These are phyloP conservation scores for Sarcomyxa edulis DNA, from an alignment of 768 basidiomycete species.

Conservation along the genomic window DNA sequence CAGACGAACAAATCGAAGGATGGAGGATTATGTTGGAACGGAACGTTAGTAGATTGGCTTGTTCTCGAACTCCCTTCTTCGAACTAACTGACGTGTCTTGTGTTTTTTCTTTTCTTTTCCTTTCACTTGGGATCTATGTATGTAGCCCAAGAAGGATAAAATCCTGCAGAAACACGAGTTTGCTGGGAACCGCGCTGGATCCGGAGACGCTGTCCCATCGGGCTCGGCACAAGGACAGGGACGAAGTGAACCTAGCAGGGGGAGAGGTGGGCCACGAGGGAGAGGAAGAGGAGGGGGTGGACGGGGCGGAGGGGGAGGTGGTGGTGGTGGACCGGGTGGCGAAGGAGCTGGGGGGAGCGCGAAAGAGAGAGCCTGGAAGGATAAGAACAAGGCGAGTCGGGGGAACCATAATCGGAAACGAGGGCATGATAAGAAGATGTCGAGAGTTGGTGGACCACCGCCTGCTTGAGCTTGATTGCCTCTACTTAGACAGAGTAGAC, in stretches of 20 bases:
- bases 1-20: slow-evolving; percentile 86
- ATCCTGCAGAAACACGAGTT: slow-evolving; percentile 76
- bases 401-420: slow-evolving; percentile 74
- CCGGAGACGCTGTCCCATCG: slow-evolving; percentile 9
- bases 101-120: neutral
- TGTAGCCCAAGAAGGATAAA: slow-evolving; percentile 68
- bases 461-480: slow-evolving; percentile 9
- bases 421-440: slow-evolving; percentile 90
- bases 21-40: slow-evolving; percentile 89
- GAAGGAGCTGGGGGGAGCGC: slow-evolving; percentile 33
- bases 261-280: slow-evolving; percentile 32
- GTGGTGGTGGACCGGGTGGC: slow-evolving; percentile 28
- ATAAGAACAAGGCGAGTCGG: slow-evolving; percentile 69
- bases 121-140: neutral
- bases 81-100: neutral
- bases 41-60: slow-evolving; percentile 52
- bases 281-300: slow-evolving; percentile 32
- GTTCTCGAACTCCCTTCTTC: too few species aligned
- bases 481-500: too few species aligned
- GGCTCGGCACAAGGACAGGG: slow-evolving; percentile 20
- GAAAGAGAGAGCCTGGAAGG: slow-evolving; percentile 65
- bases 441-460: slow-evolving; percentile 47
- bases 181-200: slow-evolving; percentile 45
- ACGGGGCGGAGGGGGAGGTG: slow-evolving; percentile 29
- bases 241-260: slow-evolving; percentile 35